Percentiles rank a stretch among this genome's conserved stretches.
Evolutionary conservation across 306 rosid genomes (phyloP).

Genomic region (Inga leiocalycina): DNA sequence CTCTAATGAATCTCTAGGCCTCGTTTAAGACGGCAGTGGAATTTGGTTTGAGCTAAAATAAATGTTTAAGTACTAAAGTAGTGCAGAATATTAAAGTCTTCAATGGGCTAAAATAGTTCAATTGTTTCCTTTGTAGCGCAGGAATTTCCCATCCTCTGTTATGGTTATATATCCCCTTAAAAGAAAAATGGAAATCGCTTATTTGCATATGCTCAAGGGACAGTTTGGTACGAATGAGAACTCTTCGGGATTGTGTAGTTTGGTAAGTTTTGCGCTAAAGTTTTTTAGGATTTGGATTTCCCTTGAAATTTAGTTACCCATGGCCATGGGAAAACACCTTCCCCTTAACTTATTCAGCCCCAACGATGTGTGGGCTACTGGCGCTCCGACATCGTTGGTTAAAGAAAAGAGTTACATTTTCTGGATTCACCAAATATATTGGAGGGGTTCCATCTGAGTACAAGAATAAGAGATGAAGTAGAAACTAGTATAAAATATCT

Average conservation of each 20-base stretch:
- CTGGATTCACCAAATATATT: not conserved
- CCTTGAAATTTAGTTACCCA: not conserved
- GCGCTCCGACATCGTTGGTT: too few species aligned
- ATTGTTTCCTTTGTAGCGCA: not conserved
- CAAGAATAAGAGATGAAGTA: too few species aligned
- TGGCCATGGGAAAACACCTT: not conserved
- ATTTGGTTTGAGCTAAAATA: not conserved
- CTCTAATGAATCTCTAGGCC: not conserved
- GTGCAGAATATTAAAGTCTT: not conserved
- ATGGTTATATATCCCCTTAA: not conserved
- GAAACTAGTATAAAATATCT: too few species aligned
- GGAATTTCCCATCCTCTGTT: not conserved
- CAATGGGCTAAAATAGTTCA: too few species aligned
- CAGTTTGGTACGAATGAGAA: not conserved
- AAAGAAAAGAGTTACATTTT: too few species aligned
- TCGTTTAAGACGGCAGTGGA: not conserved
- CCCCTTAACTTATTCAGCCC: not conserved
- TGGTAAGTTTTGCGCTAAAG: not conserved
- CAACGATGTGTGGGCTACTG: too few species aligned
- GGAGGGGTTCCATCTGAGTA: too few species aligned
- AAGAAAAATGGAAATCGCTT: not conserved
- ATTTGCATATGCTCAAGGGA: not conserved
- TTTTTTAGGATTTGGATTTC: not conserved
- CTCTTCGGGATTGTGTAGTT: not conserved
- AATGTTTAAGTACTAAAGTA: not conserved